Percentiles rank a stretch among this genome's conserved stretches.
phyloP scores from a whole-genome alignment of 805 yeast genomes.

The Starmerella apicola region DNA sequence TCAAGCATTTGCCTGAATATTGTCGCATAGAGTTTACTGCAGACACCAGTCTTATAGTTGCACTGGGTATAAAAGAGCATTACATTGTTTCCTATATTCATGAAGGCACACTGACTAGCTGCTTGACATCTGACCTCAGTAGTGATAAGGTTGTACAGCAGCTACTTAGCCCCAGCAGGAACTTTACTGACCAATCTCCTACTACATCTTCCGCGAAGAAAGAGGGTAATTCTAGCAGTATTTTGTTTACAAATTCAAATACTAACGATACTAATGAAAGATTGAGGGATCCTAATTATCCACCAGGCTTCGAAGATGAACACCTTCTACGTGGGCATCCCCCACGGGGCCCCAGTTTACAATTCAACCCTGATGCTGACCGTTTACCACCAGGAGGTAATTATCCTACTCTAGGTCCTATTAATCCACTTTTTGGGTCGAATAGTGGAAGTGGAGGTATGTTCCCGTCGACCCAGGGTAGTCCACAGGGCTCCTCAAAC shows the following conservation, averaged over 20 bases:
- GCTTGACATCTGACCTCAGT: too few relatives aligned
- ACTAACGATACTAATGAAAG: too few relatives aligned
- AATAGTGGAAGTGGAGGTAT: conserved; percentile 20
- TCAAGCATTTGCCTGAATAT: conserved; percentile 3
- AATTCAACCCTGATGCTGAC: conserved; percentile 29
- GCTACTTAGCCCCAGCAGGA: too few relatives aligned
- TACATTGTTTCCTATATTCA: neutral
- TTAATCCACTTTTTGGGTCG: conserved; percentile 23
- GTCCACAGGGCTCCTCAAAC: conserved; percentile 8
- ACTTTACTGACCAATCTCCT: too few relatives aligned
- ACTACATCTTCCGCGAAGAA: too few relatives aligned
- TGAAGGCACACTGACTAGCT: neutral
- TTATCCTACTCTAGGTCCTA: conserved; percentile 24
- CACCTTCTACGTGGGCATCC: conserved; percentile 20
- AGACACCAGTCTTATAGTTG: neutral
- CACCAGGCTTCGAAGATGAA: conserved; percentile 37
- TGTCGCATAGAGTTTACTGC: neutral
- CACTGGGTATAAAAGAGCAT: too few relatives aligned
- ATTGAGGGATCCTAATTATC: conserved; percentile 21
- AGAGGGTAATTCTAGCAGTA: too few relatives aligned
- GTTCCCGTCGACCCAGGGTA: conserved; percentile 24
- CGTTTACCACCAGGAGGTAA: conserved; percentile 30
- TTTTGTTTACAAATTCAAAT: too few relatives aligned
- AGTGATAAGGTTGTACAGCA: too few relatives aligned
- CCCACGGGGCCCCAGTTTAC: conserved; percentile 2